Conservation (phyloP, 306 rosid genomes). For the Corylus avellana region DNA sequence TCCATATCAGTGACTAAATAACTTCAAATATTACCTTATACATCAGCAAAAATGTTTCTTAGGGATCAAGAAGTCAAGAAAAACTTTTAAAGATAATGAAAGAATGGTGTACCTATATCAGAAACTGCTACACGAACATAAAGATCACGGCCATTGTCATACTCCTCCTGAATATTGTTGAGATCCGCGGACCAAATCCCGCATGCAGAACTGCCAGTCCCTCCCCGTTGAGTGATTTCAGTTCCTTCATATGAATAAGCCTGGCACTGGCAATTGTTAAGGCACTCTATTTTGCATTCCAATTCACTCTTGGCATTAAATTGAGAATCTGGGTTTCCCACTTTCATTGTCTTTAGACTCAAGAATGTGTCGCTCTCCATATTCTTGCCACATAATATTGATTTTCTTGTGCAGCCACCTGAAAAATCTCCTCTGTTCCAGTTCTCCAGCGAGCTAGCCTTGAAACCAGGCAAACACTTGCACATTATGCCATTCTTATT, state of each 20-base stretch:
- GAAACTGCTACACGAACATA: constrained; percentile 57
- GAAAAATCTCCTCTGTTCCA: constrained; percentile 66
- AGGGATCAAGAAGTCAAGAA: neutral
- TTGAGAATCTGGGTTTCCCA: constrained; percentile 70
- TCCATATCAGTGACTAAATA: neutral
- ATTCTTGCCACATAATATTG: constrained; percentile 46
- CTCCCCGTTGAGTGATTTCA: constrained; percentile 14
- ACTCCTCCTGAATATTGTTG: constrained; percentile 74
- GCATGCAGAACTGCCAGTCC: constrained; percentile 45
- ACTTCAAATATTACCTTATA: neutral
- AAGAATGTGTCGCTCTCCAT: constrained; percentile 50
- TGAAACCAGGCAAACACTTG: constrained; percentile 76
- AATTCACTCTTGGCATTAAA: constrained; percentile 61
- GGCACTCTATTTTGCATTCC: constrained; percentile 70
- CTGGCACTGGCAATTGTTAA: constrained; percentile 67
- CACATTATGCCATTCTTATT: constrained; percentile 54
- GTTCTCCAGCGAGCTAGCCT: constrained; percentile 49
- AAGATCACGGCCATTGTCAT: constrained; percentile 54
- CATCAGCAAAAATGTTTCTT: neutral
- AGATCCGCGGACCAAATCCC: constrained; percentile 80
- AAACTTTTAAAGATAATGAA: constrained; percentile 8
- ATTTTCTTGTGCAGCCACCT: constrained; percentile 66
- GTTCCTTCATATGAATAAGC: constrained; percentile 61
- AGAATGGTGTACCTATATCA: constrained; percentile 59
- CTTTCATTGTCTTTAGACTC: constrained; percentile 71